These are phyloP conservation scores for Colletotrichum spaethianum DNA, from an alignment of 2,329 filamentous ascomycete species.

Conservation along the genomic window DNA sequence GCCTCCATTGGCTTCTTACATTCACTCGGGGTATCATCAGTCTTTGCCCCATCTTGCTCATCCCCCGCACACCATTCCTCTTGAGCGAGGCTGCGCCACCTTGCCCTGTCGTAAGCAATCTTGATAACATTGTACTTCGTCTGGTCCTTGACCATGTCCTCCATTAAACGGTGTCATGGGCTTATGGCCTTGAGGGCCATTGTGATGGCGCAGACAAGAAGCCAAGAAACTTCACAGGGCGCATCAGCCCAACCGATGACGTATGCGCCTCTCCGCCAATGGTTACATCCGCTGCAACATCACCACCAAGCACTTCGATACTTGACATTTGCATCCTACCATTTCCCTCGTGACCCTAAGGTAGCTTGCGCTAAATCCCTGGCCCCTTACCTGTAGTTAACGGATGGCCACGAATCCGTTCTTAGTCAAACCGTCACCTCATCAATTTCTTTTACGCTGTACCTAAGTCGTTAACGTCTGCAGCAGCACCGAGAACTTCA, in stretches of 20 bases:
- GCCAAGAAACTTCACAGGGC: constrained; percentile 14
- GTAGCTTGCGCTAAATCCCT: background rate
- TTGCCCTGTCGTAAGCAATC: background rate
- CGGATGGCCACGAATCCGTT: background rate
- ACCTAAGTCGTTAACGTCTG: background rate
- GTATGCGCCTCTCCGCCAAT: constrained; percentile 16
- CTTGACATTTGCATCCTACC: background rate
- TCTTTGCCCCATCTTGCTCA: background rate
- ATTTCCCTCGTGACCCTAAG: background rate
- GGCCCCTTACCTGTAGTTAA: background rate
- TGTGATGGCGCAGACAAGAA: constrained; percentile 3
- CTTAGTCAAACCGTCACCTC: background rate
- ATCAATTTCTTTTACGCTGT: background rate
- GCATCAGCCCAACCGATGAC: constrained; percentile 19
- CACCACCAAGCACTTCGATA: background rate
- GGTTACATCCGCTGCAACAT: constrained; percentile 1
- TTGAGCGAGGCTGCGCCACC: background rate
- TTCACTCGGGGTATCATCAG: background rate
- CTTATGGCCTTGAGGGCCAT: background rate
- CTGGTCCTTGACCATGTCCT: background rate
- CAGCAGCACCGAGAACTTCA: background rate
- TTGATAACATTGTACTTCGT: background rate
- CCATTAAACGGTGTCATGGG: background rate
- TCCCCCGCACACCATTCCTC: background rate
- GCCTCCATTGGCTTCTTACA: background rate